A percentile compares a stretch with the other conserved stretches of the same genome.
Evolutionary conservation across 257 asterid genomes (phyloP).

Genomic region (Rubia yunnanensis): DNA sequence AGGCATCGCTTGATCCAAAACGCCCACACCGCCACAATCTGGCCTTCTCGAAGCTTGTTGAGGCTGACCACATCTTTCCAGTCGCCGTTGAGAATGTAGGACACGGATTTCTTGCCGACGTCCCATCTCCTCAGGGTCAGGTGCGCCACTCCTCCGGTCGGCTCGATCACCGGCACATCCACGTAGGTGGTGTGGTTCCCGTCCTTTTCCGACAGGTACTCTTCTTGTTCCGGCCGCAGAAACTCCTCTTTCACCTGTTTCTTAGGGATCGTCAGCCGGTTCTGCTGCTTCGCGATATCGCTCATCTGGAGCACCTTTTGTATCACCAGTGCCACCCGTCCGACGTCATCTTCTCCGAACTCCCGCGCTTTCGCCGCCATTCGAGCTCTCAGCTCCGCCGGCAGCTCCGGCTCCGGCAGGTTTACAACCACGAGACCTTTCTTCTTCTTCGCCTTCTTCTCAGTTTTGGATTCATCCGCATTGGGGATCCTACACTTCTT

Average conservation of each 20-base stretch:
- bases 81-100: background rate
- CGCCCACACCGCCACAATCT: background rate
- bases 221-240: background rate
- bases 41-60: background rate
- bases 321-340: no score
- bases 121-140: background rate
- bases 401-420: background rate
- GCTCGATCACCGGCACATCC: background rate
- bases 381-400: background rate
- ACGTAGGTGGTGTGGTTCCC: background rate
- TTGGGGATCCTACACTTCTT: no score
- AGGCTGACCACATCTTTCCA: background rate
- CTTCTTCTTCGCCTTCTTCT: background rate
- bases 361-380: no score
- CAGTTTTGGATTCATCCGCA: no score
- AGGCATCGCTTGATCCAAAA: background rate
- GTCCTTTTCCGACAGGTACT: background rate
- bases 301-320: background rate
- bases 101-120: background rate
- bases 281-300: background rate
- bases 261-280: background rate
- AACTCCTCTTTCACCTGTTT: background rate
- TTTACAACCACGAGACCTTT: no score
- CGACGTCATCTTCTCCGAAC: no score
- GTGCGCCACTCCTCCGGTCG: background rate